phyloP scores from a whole-genome alignment of 1,139 yeast species.

The Suhomyces anneliseae region DNA sequence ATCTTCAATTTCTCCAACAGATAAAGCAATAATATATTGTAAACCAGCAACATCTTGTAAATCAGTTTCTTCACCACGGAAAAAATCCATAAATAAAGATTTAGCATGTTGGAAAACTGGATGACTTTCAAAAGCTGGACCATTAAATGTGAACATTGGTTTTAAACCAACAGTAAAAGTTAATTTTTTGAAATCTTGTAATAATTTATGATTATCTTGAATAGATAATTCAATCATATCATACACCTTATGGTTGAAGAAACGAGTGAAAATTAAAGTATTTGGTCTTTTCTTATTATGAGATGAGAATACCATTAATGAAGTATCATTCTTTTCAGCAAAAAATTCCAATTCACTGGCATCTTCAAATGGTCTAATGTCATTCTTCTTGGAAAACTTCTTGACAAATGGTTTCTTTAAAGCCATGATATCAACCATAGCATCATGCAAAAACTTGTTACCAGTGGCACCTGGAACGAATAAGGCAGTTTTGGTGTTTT shows the following conservation, averaged over 20 bases:
- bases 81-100: constrained; percentile 87
- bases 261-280: constrained; percentile 82
- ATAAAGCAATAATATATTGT: constrained; percentile 83
- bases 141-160: constrained; percentile 93
- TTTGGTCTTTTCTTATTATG: constrained; percentile 93
- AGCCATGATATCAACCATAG: constrained; percentile 86
- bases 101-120: constrained; percentile 85
- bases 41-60: constrained; percentile 93
- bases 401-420: constrained; percentile 90
- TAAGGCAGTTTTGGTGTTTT: constrained; percentile 85
- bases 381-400: constrained; percentile 85
- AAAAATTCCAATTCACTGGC: constrained; percentile 83
- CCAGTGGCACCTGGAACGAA: constrained; percentile 89
- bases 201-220: constrained; percentile 64
- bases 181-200: constrained; percentile 75
- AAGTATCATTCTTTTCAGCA: constrained; percentile 90
- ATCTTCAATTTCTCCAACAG: constrained; percentile 78
- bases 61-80: constrained; percentile 81
- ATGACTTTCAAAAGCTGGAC: constrained; percentile 86
- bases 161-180: constrained; percentile 88
- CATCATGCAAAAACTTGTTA: constrained; percentile 79
- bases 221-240: constrained; percentile 93
- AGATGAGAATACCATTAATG: constrained; percentile 78
- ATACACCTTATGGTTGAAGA: constrained; percentile 84
- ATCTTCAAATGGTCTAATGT: constrained; percentile 91